Percentiles rank a stretch among this genome's conserved stretches.
phyloP scores from a whole-genome alignment of 169 alveolate species.

The Plasmodium chabaudi region DNA sequence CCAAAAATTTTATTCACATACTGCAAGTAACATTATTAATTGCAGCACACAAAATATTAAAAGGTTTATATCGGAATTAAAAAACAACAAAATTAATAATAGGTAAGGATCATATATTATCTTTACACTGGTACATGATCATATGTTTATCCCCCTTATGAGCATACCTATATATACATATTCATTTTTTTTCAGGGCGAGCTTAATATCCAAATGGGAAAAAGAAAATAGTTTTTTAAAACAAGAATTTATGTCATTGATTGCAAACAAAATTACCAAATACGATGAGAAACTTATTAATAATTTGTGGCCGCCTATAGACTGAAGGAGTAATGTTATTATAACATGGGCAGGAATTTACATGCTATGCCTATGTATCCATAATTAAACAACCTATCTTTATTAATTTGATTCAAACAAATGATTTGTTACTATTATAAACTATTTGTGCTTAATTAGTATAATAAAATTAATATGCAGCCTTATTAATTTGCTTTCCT shows the following conservation, averaged over 20 bases:
- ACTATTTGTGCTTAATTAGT: no score
- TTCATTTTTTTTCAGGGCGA: slow-evolving; percentile 25
- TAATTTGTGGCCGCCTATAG: slow-evolving; percentile 60
- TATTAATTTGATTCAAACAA: no score
- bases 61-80: slow-evolving; percentile 35
- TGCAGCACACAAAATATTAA: slow-evolving; percentile 37
- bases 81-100: slow-evolving; percentile 26
- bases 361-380: no score
- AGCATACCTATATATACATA: not conserved
- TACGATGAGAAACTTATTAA: slow-evolving; percentile 17
- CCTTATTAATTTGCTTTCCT: no score
- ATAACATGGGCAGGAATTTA: no score
- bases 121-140: not conserved
- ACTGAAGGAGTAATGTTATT: not conserved
- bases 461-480: no score
- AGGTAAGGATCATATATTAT: slow-evolving; percentile 16
- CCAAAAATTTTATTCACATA: slow-evolving; percentile 43
- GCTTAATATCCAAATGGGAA: slow-evolving; percentile 60
- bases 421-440: no score
- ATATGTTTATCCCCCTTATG: not conserved
- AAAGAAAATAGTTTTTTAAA: slow-evolving; percentile 30
- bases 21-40: slow-evolving; percentile 39
- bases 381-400: no score
- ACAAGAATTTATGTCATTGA: slow-evolving; percentile 43
- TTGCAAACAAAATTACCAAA: slow-evolving; percentile 33